phyloP scores from a whole-genome alignment of 129 eudicot species.

The Lonicera japonica region DNA sequence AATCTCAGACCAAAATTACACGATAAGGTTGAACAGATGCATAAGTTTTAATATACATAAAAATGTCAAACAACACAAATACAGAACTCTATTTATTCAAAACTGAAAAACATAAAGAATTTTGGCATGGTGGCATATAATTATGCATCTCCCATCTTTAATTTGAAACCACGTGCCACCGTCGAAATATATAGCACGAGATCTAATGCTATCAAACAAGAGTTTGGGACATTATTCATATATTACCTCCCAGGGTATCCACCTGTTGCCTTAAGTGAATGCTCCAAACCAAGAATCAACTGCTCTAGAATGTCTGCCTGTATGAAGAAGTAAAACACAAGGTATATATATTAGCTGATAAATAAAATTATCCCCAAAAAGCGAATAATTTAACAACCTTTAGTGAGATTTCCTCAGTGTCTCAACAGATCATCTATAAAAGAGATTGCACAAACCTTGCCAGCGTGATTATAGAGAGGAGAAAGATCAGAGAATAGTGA shows the following conservation, averaged over 20 bases:
- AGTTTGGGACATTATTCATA: constrained; percentile 5
- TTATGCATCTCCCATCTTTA: no score
- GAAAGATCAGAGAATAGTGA: constrained; percentile 96
- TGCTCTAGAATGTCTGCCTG: constrained; percentile 81
- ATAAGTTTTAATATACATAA: no score
- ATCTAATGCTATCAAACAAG: not conserved
- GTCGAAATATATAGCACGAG: no score
- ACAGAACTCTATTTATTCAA: no score
- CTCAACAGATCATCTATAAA: not conserved
- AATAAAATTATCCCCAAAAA: not conserved
- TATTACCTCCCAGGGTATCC: constrained; percentile 78
- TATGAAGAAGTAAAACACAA: constrained; percentile 12
- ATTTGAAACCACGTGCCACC: no score
- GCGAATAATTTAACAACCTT: constrained; percentile 1
- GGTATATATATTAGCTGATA: not conserved
- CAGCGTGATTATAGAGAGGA: constrained; percentile 92
- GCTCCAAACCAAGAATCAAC: constrained; percentile 67
- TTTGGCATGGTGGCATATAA: no score
- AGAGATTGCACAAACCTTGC: constrained; percentile 61
- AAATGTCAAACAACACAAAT: no score
- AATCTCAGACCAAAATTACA: no score
- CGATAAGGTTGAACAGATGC: no score
- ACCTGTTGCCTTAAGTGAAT: constrained; percentile 65
- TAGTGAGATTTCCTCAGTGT: not conserved
- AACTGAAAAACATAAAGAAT: no score